phyloP scores from a whole-genome alignment of 148 eudicot genomes.

The Limonium bicolor region DNA sequence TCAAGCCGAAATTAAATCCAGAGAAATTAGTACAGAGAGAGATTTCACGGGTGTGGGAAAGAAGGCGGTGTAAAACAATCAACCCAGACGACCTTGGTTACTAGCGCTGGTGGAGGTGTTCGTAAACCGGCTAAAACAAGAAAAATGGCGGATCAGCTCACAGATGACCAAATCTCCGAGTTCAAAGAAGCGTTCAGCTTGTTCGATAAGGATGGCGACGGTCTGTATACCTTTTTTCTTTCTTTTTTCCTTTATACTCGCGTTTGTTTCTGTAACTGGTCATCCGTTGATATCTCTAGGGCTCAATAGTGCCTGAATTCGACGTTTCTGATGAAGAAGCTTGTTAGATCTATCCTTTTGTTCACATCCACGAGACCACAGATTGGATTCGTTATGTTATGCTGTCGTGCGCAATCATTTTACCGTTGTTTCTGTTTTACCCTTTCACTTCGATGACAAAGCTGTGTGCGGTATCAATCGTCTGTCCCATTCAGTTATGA shows the following conservation, averaged over 20 bases:
- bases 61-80: no score
- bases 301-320: no score
- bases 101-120: not conserved
- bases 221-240: constrained; percentile 12
- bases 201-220: constrained; percentile 65
- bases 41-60: not conserved
- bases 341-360: constrained; percentile 1
- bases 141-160: constrained; percentile 31
- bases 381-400: no score
- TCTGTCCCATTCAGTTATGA: no score
- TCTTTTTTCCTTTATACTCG: not conserved
- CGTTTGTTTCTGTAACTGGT: not conserved
- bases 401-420: no score
- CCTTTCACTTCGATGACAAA: no score
- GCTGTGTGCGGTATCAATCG: no score
- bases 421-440: no score
- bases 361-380: no score
- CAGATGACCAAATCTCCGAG: constrained; percentile 66
- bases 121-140: not conserved
- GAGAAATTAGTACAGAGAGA: not conserved
- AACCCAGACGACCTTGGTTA: no score
- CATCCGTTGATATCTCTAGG: no score
- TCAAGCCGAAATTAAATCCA: not conserved
- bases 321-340: no score
- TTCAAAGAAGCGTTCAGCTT: constrained; percentile 62